Evolutionary conservation across 164 flowering plant species (phyloP).

Genomic region (Brasenia schreberi): DNA sequence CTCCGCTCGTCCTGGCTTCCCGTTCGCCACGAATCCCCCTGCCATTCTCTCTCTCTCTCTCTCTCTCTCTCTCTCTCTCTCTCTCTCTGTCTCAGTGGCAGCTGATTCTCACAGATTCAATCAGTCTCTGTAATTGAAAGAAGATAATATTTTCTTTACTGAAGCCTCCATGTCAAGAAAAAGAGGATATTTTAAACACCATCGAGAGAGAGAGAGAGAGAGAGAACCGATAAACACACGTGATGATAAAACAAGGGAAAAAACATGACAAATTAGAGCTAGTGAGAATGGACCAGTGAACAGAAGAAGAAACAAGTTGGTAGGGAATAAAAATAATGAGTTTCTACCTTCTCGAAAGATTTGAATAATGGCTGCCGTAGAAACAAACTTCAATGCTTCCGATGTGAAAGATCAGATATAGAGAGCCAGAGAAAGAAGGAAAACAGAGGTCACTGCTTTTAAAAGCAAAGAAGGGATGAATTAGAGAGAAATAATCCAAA

Average conservation of each 20-base stretch:
- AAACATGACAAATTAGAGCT: background rate
- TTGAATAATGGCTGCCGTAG: too few species aligned
- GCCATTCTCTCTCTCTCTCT: constrained; percentile 35
- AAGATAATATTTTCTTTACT: background rate
- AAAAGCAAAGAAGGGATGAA: too few species aligned
- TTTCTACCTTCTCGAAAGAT: too few species aligned
- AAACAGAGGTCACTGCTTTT: too few species aligned
- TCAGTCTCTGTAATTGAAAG: background rate
- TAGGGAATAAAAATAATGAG: too few species aligned
- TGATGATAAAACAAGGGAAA: background rate
- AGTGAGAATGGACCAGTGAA: too few species aligned
- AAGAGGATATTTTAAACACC: too few species aligned
- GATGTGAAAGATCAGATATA: too few species aligned
- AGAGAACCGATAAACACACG: background rate
- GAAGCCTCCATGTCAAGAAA: background rate
- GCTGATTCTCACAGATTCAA: background rate
- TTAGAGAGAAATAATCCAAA: too few species aligned
- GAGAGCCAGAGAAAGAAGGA: too few species aligned
- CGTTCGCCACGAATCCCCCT: constrained; percentile 44
- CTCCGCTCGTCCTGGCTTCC: constrained; percentile 39
- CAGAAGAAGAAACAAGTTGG: too few species aligned
- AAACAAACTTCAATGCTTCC: too few species aligned
- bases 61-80: background rate
- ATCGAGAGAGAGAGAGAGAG: background rate
- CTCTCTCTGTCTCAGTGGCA: background rate